phyloP scores from a whole-genome alignment of 805 yeast genomes.

The Cephaloascus albidus region DNA sequence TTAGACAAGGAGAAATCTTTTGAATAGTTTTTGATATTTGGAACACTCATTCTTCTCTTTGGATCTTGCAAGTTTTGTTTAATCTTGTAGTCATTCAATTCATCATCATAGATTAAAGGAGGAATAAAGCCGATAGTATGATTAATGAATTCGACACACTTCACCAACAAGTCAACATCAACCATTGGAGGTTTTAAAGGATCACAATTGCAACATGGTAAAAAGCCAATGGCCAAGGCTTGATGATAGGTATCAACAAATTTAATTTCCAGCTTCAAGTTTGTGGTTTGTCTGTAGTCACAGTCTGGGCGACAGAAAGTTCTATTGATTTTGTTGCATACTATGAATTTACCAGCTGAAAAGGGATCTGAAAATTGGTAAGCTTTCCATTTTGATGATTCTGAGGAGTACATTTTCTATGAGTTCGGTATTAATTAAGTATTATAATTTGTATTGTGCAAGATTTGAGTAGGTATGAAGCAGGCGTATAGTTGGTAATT shows the following conservation, averaged over 20 bases:
- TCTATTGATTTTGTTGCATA: constrained; percentile 32
- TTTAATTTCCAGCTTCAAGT: constrained; percentile 32
- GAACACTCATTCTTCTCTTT: constrained; percentile 18
- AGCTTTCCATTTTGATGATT: constrained; percentile 48
- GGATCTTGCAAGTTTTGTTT: constrained; percentile 20
- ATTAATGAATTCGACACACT: constrained; percentile 49
- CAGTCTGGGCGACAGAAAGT: constrained; percentile 65
- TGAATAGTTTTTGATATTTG: constrained; percentile 13
- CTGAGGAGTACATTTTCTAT: constrained; percentile 25
- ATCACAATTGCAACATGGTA: constrained; percentile 46
- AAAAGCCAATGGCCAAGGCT: constrained; percentile 36
- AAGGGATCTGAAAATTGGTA: constrained; percentile 60
- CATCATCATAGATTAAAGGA: constrained; percentile 38
- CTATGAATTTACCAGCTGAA: constrained; percentile 49
- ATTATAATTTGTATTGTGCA: too few relatives aligned
- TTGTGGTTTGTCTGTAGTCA: constrained; percentile 34
- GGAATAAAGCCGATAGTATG: constrained; percentile 47
- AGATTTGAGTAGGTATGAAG: too few relatives aligned
- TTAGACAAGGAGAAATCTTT: constrained; percentile 30
- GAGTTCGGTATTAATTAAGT: too few relatives aligned
- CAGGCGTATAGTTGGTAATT: too few relatives aligned
- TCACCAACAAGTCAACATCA: constrained; percentile 32
- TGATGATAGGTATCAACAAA: constrained; percentile 31
- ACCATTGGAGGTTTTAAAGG: constrained; percentile 37
- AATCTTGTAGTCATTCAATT: constrained; percentile 22